phyloP scores from a whole-genome alignment of 345 rosid genomes.

The Salix dunnii region DNA sequence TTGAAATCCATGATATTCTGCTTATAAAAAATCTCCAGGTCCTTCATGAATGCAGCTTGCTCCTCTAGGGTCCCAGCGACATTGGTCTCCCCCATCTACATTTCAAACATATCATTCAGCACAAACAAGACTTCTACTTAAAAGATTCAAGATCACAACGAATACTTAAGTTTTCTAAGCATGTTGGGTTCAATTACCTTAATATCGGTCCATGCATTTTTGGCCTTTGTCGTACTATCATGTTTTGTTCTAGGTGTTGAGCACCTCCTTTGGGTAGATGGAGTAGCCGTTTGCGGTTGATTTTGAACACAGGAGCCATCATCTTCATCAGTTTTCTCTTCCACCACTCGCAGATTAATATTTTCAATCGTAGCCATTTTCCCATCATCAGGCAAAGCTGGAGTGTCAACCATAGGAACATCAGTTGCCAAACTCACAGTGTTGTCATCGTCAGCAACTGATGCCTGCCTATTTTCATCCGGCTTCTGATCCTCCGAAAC shows the following conservation, averaged over 20 bases:
- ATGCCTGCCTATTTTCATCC: constrained; percentile 24
- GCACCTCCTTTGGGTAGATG: constrained; percentile 21
- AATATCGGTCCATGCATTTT: constrained; percentile 55
- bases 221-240: constrained; percentile 39
- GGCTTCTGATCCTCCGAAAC: constrained; percentile 13
- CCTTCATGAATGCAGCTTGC: constrained; percentile 58
- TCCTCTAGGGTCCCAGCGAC: constrained; percentile 71
- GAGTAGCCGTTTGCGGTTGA: constrained; percentile 15
- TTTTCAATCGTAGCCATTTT: constrained; percentile 10
- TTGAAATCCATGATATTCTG: constrained; percentile 62
- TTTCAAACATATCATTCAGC: constrained; percentile 11
- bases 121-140: neutral
- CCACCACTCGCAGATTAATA: constrained; percentile 15
- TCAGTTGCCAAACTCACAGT: constrained; percentile 42
- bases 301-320: neutral
- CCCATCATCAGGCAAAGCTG: constrained; percentile 13
- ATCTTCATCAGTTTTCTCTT: constrained; percentile 23
- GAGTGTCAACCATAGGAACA: constrained; percentile 35
- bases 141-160: neutral
- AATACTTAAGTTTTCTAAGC: too few species aligned
- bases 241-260: constrained; percentile 31
- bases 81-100: constrained; percentile 52
- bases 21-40: constrained; percentile 59
- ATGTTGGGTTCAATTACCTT: constrained; percentile 38
- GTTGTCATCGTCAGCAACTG: constrained; percentile 24